These are phyloP conservation scores for Pelagomonas calceolata DNA, from an alignment of 108 stramenopile genomes.

Conservation along the genomic window DNA sequence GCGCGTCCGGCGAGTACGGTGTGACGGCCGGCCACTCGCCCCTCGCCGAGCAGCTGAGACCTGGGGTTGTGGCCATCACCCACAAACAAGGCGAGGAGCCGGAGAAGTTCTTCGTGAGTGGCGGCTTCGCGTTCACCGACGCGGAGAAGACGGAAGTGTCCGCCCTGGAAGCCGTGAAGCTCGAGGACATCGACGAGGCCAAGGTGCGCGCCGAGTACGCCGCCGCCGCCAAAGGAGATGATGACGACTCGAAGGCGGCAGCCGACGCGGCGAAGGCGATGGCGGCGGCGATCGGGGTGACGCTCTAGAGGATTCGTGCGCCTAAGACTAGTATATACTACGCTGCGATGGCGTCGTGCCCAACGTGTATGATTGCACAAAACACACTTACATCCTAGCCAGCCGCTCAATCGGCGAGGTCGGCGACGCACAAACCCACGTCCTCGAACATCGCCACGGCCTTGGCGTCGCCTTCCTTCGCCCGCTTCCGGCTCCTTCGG, in stretches of 20 bases:
- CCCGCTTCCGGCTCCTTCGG: too few species aligned
- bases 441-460: too few species aligned
- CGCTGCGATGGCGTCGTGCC: too few species aligned
- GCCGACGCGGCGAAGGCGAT: neutral
- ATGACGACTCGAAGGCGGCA: neutral
- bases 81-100: conserved; percentile 5
- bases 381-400: too few species aligned
- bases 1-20: conserved; percentile 12
- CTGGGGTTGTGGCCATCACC: conserved; percentile 9
- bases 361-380: too few species aligned
- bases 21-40: conserved; percentile 9
- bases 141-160: neutral
- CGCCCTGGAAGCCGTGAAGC: neutral
- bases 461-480: too few species aligned
- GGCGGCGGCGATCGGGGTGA: neutral
- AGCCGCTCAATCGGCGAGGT: too few species aligned
- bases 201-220: neutral
- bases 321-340: too few species aligned
- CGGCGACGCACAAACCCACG: too few species aligned
- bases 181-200: neutral
- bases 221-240: neutral
- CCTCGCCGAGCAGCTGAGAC: conserved; percentile 9
- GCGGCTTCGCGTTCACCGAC: conserved; percentile 17
- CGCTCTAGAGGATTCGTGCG: neutral
- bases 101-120: conserved; percentile 17